Base-by-base conservation (phyloP, 2,329 filamentous ascomycete species). In the Trichoderma afroharzianum region DNA sequence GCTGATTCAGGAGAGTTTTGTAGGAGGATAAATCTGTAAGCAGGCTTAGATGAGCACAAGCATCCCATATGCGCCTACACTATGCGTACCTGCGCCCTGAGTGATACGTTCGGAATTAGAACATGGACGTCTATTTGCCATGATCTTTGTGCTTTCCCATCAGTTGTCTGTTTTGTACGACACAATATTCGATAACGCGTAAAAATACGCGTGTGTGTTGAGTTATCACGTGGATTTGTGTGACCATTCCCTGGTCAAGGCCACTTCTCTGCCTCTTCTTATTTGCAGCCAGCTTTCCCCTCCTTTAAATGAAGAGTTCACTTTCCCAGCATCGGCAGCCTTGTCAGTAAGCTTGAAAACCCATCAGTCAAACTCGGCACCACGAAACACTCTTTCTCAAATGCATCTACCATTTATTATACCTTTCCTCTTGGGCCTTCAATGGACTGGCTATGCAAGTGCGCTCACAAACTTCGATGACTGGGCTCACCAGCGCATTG, bases 401-500 rank as follows among this genome's bases (percentile, higher is more conserved):
- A 63, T 63, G 61, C 9, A 58, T 43, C 33, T 28, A 24, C 3
- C 15, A 21, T n/a, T 50, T 32, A 21, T 47, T 15, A 9, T 59
- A 2, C 14, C 36, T 21, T 24, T 68, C 21, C 26, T 57, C 24
- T 4, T 33, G 0, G 6, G 15, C 26, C 61, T 63, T 8, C 53
- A 32, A 58, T 58, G 50, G 55, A 43, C 24, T 6, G 18, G 21
- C 18, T 26, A 3, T 18, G 58, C 36, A 6, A 30, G 18, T 32
- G 39, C 24, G 8, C 36, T 63, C 39, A 63, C 21, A 30, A 43
- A 58, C n/a, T 82, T 81, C 68, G 80, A 81, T 47, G 74, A 77
- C 36, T 82, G 80, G 81, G 76, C 76, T 2, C 81, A 82, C 53
- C 78, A 78, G 12, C 78, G 81, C 1, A 78, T 82, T 32, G 78